phyloP scores from a whole-genome alignment of 2,329 filamentous ascomycete species.

The Colletotrichum acutatum region DNA sequence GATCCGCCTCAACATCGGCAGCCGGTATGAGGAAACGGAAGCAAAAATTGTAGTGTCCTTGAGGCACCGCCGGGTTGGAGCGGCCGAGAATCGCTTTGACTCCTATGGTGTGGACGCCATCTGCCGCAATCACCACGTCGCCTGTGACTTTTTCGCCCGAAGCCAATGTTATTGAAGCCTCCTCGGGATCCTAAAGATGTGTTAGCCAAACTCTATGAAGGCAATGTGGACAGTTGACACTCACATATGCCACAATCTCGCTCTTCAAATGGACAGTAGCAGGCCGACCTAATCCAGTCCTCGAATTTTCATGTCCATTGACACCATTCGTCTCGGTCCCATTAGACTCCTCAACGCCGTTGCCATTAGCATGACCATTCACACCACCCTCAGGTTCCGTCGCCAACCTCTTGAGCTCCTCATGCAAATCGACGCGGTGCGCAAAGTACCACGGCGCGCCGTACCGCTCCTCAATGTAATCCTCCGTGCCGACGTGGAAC shows the following conservation, averaged over 20 bases:
- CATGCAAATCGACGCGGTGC: conserved; percentile 54
- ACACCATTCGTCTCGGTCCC: not conserved
- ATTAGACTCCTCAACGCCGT: not conserved
- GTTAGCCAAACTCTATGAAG: not conserved
- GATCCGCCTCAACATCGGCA: conserved; percentile 42
- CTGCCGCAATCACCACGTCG: conserved; percentile 56
- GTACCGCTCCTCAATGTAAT: conserved; percentile 37
- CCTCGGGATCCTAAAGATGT: conserved; percentile 38
- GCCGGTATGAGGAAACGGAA: conserved; percentile 50
- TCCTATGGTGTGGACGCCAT: conserved; percentile 52
- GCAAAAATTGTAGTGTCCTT: conserved; percentile 45
- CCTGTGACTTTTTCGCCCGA: conserved; percentile 42
- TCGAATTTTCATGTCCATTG: not conserved
- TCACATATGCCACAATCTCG: conserved; percentile 42
- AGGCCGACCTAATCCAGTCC: conserved; percentile 38
- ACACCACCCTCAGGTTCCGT: conserved; percentile 36
- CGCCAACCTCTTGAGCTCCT: conserved; percentile 47
- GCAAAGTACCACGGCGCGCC: conserved; percentile 47
- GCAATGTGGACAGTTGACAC: conserved; percentile 4
- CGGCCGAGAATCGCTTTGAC: conserved; percentile 42
- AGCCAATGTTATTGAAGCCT: conserved; percentile 43
- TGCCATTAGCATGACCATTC: not conserved
- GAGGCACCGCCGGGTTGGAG: conserved; percentile 41
- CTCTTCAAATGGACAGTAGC: conserved; percentile 39
- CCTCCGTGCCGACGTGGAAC: conserved; percentile 30